phyloP scores from a whole-genome alignment of 2,329 filamentous ascomycete species.

The Fusarium subglutinans region DNA sequence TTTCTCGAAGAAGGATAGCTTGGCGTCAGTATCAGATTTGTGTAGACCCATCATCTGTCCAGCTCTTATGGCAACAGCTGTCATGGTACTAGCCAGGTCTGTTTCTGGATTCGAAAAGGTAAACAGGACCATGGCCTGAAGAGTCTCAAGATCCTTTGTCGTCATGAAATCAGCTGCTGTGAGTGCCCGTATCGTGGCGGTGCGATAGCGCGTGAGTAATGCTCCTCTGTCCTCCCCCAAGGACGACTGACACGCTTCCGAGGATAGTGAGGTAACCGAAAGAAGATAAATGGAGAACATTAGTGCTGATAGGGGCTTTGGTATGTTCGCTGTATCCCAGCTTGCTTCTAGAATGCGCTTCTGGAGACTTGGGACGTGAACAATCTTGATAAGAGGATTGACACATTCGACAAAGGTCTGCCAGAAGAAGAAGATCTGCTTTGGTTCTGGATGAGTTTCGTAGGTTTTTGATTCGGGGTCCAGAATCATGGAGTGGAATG shows the following conservation, averaged over 20 bases:
- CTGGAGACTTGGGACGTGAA: slow-evolving; percentile 47
- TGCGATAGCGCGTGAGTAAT: slow-evolving; percentile 38
- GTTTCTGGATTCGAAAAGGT: slow-evolving; percentile 44
- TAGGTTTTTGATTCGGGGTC: neutral
- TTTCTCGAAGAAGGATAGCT: slow-evolving; percentile 35
- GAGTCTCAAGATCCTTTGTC: slow-evolving; percentile 41
- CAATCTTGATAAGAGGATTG: slow-evolving; percentile 46
- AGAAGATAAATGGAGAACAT: slow-evolving; percentile 45
- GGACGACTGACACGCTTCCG: slow-evolving; percentile 14
- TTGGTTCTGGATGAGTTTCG: slow-evolving; percentile 44
- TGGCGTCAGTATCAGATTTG: slow-evolving; percentile 3
- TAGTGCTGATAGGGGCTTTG: slow-evolving; percentile 34
- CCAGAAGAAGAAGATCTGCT: slow-evolving; percentile 45
- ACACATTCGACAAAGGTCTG: slow-evolving; percentile 47
- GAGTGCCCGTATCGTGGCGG: slow-evolving; percentile 38
- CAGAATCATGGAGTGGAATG: slow-evolving; percentile 10
- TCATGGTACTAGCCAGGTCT: slow-evolving; percentile 40
- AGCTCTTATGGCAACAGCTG: slow-evolving; percentile 33
- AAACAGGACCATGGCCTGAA: slow-evolving; percentile 45
- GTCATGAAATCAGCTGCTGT: slow-evolving; percentile 41
- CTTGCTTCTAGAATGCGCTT: slow-evolving; percentile 44
- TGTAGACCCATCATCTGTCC: slow-evolving; percentile 43
- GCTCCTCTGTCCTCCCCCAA: slow-evolving; percentile 26
- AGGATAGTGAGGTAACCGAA: slow-evolving; percentile 34
- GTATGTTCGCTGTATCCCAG: slow-evolving; percentile 32